phyloP scores from a whole-genome alignment of 1,284 basidiomycete species.

The Moesziomyces globuligerus region DNA sequence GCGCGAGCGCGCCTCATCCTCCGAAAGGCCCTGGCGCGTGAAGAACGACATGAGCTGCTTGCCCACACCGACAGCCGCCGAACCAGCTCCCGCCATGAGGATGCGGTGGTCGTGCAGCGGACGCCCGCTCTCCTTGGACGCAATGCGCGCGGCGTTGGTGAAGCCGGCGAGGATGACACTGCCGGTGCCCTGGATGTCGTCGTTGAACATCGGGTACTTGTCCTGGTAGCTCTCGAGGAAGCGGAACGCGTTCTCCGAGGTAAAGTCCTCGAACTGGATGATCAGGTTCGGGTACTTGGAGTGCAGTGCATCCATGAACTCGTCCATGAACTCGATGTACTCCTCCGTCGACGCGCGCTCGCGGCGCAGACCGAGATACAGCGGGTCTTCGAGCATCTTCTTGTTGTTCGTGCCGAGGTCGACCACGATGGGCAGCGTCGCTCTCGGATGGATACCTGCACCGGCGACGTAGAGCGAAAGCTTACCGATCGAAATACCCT shows the following conservation, averaged over 20 bases:
- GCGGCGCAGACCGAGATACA: slow-evolving; percentile 81
- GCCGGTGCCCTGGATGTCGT: slow-evolving; percentile 77
- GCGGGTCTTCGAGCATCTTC: slow-evolving; percentile 81
- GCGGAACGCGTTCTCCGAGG: slow-evolving; percentile 65
- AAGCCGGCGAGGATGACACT: slow-evolving; percentile 87
- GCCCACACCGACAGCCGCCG: slow-evolving; percentile 79
- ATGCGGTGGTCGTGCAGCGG: slow-evolving; percentile 82
- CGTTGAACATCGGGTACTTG: slow-evolving; percentile 73
- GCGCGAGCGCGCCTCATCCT: slow-evolving; percentile 60
- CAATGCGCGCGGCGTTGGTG: slow-evolving; percentile 84
- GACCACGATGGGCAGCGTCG: slow-evolving; percentile 82
- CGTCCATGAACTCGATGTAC: slow-evolving; percentile 81
- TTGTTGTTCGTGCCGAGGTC: slow-evolving; percentile 84
- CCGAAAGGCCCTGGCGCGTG: slow-evolving; percentile 55
- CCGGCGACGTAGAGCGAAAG: slow-evolving; percentile 90
- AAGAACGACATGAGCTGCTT: slow-evolving; percentile 67
- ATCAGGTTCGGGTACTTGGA: slow-evolving; percentile 76
- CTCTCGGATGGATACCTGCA: slow-evolving; percentile 84
- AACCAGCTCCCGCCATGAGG: slow-evolving; percentile 89
- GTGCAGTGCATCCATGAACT: slow-evolving; percentile 80
- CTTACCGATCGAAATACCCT: slow-evolving; percentile 94
- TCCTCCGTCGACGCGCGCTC: slow-evolving; percentile 66
- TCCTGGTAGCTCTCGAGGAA: slow-evolving; percentile 64
- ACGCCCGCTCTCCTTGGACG: slow-evolving; percentile 77
- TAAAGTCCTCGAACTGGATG: slow-evolving; percentile 81